Conservation (phyloP, 495 filamentous ascomycete species). For the Niebla homalea region DNA sequence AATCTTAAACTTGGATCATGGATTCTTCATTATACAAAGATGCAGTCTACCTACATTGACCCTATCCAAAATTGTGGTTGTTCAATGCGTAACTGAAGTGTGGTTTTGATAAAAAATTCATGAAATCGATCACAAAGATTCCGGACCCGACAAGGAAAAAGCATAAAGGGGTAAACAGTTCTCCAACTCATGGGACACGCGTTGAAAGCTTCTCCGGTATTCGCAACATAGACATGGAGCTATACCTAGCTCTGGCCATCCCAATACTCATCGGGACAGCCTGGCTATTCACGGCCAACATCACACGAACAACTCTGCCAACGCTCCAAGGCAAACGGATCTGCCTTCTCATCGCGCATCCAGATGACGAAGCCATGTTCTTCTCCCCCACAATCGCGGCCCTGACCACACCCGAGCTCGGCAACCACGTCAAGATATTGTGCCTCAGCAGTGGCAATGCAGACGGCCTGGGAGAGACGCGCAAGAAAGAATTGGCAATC, state of each 20-base stretch:
- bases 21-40: not conserved
- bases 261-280: constrained; percentile 42
- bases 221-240: constrained; percentile 20
- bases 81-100: not conserved
- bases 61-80: not conserved
- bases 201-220: not conserved
- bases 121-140: too few relatives aligned
- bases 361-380: constrained; percentile 99
- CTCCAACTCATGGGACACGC: not conserved
- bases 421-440: constrained; percentile 86
- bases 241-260: constrained; percentile 41
- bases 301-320: constrained; percentile 47
- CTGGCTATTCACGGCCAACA: constrained; percentile 44
- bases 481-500: constrained; percentile 70
- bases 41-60: not conserved
- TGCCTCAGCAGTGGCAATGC: constrained; percentile 86
- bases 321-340: constrained; percentile 65
- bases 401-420: constrained; percentile 56
- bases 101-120: too few relatives aligned
- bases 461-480: constrained; percentile 68
- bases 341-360: constrained; percentile 86
- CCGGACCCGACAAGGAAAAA: not conserved
- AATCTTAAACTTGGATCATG: not conserved
- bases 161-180: not conserved
- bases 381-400: constrained; percentile 80